These are phyloP conservation scores for Apiospora phragmitis DNA, from an alignment of 2,329 filamentous ascomycete species.

Conservation along the genomic window DNA sequence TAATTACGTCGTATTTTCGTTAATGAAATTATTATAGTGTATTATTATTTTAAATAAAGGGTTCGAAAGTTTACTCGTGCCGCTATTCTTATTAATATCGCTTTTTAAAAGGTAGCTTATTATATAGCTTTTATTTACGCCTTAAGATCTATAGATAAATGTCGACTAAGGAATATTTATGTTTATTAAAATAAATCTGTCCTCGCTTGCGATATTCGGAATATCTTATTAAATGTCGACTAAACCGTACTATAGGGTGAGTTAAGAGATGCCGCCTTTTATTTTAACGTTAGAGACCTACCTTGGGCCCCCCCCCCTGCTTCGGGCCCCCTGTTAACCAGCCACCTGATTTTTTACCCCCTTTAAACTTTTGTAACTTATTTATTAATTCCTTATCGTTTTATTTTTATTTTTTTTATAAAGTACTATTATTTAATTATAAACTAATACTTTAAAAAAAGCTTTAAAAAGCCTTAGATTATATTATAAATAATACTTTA, in stretches of 20 bases:
- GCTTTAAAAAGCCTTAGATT: too few species aligned
- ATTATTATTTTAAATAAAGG: constrained; percentile 53
- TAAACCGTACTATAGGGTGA: constrained; percentile 18
- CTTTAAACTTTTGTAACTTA: too few species aligned
- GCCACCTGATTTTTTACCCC: too few species aligned
- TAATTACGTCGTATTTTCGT: constrained; percentile 17
- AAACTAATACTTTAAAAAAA: too few species aligned
- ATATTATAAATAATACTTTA: too few species aligned
- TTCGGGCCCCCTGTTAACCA: too few species aligned
- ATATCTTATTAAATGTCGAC: constrained; percentile 17
- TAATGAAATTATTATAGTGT: constrained; percentile 49
- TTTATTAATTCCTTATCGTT: too few species aligned
- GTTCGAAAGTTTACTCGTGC: constrained; percentile 40
- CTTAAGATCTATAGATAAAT: constrained; percentile 63
- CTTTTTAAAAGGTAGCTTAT: constrained; percentile 51
- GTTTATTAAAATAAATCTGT: constrained; percentile 43
- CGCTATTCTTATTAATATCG: constrained; percentile 29
- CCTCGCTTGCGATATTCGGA: background rate
- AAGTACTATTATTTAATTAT: too few species aligned
- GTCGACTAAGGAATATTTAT: constrained; percentile 54
- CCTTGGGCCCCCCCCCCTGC: too few species aligned
- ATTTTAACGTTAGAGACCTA: too few species aligned
- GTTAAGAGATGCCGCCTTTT: too few species aligned
- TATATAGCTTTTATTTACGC: constrained; percentile 59
- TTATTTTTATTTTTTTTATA: too few species aligned